A percentile compares a stretch with the other conserved stretches of the same genome.
Conservation (phyloP, 441 rosid species). For the Brassica balearica region DNA sequence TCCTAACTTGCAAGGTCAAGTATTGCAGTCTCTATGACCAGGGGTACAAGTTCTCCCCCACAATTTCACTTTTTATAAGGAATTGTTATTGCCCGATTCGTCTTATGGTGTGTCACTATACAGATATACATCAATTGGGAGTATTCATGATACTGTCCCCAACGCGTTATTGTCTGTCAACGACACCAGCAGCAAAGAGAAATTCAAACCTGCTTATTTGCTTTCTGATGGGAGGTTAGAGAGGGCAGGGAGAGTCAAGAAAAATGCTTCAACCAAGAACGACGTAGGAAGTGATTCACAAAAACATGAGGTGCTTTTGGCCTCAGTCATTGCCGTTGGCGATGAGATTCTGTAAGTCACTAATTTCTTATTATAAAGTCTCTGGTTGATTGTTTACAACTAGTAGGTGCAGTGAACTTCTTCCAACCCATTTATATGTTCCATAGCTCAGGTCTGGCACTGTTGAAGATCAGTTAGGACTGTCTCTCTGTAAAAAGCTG, state of each 20-base stretch:
- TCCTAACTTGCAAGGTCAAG: slow-evolving; percentile 87
- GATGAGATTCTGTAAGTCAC: slow-evolving; percentile 98
- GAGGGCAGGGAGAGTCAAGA: slow-evolving; percentile 93
- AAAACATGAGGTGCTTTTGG: slow-evolving; percentile 59
- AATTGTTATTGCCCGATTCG: neutral
- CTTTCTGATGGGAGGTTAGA: slow-evolving; percentile 98
- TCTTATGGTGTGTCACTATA: slow-evolving; percentile 34
- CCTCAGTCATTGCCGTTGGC: slow-evolving; percentile 83
- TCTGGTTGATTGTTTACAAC: neutral
- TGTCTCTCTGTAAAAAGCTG: slow-evolving; percentile 73
- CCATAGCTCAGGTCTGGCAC: slow-evolving; percentile 99
- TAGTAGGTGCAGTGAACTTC: slow-evolving; percentile 32
- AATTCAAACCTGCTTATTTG: slow-evolving; percentile 93
- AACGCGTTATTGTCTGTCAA: slow-evolving; percentile 69
- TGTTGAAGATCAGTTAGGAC: slow-evolving; percentile 90
- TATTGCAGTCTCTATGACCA: slow-evolving; percentile 98
- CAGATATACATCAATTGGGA: slow-evolving; percentile 99
- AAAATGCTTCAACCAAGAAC: slow-evolving; percentile 47
- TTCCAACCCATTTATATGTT: slow-evolving; percentile 58
- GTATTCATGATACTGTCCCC: slow-evolving; percentile 93
- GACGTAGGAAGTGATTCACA: slow-evolving; percentile 51
- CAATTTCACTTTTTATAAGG: slow-evolving; percentile 23
- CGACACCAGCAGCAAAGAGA: slow-evolving; percentile 57
- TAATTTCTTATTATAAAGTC: slow-evolving; percentile 22
- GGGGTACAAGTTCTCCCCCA: slow-evolving; percentile 65